phyloP scores from a whole-genome alignment of 2,329 filamentous ascomycete species.

The Pseudocercospora fijiensis region DNA sequence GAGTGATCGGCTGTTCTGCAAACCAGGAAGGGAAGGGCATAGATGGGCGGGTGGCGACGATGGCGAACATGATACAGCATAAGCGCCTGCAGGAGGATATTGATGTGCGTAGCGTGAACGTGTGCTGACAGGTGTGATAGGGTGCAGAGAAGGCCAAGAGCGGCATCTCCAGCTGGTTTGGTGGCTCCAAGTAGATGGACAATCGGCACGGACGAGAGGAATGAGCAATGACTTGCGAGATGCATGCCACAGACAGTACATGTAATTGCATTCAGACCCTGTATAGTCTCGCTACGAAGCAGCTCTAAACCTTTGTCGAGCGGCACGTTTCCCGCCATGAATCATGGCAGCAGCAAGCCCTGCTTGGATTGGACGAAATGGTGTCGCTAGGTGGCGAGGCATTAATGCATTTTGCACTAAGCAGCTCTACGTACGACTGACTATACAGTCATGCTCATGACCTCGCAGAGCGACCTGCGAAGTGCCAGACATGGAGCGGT shows the following conservation, averaged over 20 bases:
- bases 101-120: not conserved
- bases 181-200: constrained; percentile 46
- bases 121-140: constrained; percentile 37
- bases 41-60: constrained; percentile 18
- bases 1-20: constrained; percentile 25
- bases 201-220: not conserved
- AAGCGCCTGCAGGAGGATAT: not conserved
- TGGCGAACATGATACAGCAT: constrained; percentile 1
- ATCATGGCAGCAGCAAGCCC: no score
- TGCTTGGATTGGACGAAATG: no score
- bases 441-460: no score
- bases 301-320: not conserved
- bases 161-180: constrained; percentile 82
- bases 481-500: no score
- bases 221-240: not conserved
- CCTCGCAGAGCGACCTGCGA: no score
- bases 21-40: constrained; percentile 23
- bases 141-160: constrained; percentile 79
- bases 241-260: constrained; percentile 3
- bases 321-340: no score
- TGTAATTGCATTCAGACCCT: constrained; percentile 2
- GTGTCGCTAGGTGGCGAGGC: no score
- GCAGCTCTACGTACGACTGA: no score
- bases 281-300: not conserved
- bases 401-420: no score